These are phyloP conservation scores for Lasiosphaeris hirsuta DNA, from an alignment of 495 filamentous ascomycete species.

Conservation along the genomic window DNA sequence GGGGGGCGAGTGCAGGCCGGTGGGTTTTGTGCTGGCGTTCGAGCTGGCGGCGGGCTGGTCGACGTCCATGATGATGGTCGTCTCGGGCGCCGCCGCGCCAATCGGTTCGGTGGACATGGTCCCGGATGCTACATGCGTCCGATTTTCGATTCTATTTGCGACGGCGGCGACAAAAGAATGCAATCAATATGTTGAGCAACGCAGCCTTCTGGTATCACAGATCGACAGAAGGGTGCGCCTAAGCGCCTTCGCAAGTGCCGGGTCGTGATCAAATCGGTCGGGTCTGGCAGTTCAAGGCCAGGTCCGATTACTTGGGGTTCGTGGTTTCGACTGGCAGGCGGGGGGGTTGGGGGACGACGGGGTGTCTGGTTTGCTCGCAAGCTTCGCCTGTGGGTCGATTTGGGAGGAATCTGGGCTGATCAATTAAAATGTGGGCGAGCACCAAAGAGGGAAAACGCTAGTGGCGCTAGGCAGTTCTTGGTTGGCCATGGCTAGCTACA, in stretches of 20 bases:
- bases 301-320: constrained; percentile 20
- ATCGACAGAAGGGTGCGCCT: constrained; percentile 12
- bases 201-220: constrained; percentile 6
- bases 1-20: constrained; percentile 48
- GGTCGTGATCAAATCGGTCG: constrained; percentile 1
- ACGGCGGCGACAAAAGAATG: constrained; percentile 10
- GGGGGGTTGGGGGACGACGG: constrained; percentile 19
- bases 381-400: constrained; percentile 32
- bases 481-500: background rate
- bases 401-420: constrained; percentile 34
- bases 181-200: background rate
- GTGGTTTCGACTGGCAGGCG: constrained; percentile 19
- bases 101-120: constrained; percentile 40
- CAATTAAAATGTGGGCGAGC: constrained; percentile 20
- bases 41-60: constrained; percentile 10
- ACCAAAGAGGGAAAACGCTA: constrained; percentile 21
- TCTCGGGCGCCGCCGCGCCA: constrained; percentile 35
- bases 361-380: constrained; percentile 16
- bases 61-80: constrained; percentile 23
- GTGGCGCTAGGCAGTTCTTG: constrained; percentile 11
- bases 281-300: constrained; percentile 17
- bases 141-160: constrained; percentile 14
- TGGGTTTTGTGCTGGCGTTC: constrained; percentile 27
- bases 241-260: constrained; percentile 11
- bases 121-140: constrained; percentile 38